Base-by-base conservation (phyloP, 768 basidiomycete species). In the Postia placenta region DNA sequence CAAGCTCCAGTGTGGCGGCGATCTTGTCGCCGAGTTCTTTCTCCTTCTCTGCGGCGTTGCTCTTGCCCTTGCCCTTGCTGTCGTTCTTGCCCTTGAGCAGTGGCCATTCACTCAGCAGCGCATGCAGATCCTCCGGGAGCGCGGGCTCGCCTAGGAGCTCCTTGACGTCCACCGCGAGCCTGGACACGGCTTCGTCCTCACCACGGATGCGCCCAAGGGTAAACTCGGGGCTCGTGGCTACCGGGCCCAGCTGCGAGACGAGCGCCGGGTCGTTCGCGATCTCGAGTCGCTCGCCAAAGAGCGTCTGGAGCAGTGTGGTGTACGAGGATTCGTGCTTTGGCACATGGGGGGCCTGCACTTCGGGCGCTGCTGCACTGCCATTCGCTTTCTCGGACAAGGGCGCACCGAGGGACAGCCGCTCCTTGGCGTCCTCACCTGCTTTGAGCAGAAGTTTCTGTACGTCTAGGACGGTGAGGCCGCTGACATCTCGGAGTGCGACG, bases 311-410 rank as follows among this genome's bases (percentile, higher is more conserved):
- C 22, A 97, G 85, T 64, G 85, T 88, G 53, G 87, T 92, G 72
- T 98, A 98, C 9, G 92, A 85, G 2, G 79, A 70, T 69, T 99
- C 96, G 63, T 95, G 90, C 61, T 82, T 82, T 9, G 96, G 96
- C n/a, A 92, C 69, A 53, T 84, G 81, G 9, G 84, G 82, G 1
- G 69, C 49, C 26, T 66, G 35, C 2, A 44, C 2, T 11, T 22
- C 22, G 7, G 15, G 19, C 17, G 40, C 2, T 11, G 41, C 20
- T 2, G 49, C 50, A 20, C 70, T 49, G 23, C 62, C 45, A 17
- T 68, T 52, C n/a, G 64, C 59, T 5, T 52, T 42, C 19, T 59
- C 48, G 3, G 67, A 40, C 0, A 68, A 59, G 12, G 66, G 55
- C 27, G 62, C 49, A 25, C 81, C 81, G 15, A 88, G 69, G 11